phyloP scores from a whole-genome alignment of 768 basidiomycete species.

The Hygrocybe punicea region DNA sequence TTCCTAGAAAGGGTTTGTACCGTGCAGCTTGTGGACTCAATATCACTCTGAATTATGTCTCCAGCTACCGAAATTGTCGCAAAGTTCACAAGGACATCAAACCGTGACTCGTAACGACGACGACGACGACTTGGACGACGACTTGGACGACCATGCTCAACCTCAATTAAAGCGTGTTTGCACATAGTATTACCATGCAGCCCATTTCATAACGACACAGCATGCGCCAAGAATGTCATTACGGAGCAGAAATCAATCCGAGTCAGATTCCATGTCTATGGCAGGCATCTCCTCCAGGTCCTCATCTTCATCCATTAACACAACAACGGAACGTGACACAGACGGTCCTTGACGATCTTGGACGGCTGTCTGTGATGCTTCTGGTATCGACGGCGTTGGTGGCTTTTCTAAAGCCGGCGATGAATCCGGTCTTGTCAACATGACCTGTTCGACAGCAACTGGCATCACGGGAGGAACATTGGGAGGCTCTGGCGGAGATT shows the following conservation, averaged over 20 bases:
- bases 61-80: neutral
- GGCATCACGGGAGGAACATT: no score
- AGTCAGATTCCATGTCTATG: slow-evolving; percentile 78
- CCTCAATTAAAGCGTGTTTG: slow-evolving; percentile 37
- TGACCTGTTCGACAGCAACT: no score
- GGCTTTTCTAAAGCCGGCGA: neutral
- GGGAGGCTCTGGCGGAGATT: no score
- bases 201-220: neutral
- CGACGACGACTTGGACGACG: slow-evolving; percentile 31
- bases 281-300: slow-evolving; percentile 73
- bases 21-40: neutral
- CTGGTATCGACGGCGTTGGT: no score
- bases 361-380: neutral
- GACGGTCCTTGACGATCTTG: neutral
- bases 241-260: slow-evolving; percentile 41
- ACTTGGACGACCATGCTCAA: slow-evolving; percentile 18
- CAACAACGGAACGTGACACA: neutral
- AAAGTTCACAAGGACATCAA: slow-evolving; percentile 11
- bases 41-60: neutral
- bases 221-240: neutral
- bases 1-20: slow-evolving; percentile 52
- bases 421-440: neutral
- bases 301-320: slow-evolving; percentile 45
- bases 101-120: slow-evolving; percentile 28
- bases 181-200: slow-evolving; percentile 7